Base-by-base conservation (phyloP, 352 stramenopile genomes). In the Phytophthora podocarpi region DNA sequence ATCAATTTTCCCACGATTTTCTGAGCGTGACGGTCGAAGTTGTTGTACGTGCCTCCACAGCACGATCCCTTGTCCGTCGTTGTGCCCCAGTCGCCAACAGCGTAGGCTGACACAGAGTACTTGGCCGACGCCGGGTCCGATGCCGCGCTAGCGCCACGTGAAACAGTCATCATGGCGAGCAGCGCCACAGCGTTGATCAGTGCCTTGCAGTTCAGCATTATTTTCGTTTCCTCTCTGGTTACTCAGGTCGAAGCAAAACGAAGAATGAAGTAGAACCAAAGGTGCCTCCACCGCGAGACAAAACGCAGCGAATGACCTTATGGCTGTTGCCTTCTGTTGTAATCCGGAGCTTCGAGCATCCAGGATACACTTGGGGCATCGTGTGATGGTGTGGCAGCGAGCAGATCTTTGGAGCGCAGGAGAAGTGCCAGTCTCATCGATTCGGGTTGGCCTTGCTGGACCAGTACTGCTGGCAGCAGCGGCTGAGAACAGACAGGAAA, bases 81-180 rank as follows among this genome's bases (percentile, higher is more conserved):
- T 35, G 59, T 54, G 1, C 73, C 76, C 73, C 68, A 83, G 42
- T 85, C 76, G 23, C 73, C 76, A 40, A 81, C 66, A 23, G 73
- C 73, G 15, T 31, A 67, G 2, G 35, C 21, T 1, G 49, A 50
- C 3, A 66, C 31, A 5, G 48, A 16, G 23, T 58, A 58, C 4
- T 42, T 45, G 16, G 36, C 28, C n/a, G 30, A 53, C 1, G 39
- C 10, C 4, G 52, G 52, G 30, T 60, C 30, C 16, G 36, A 24
- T 7, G 21, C 45, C 11, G 35, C 12, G 6, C 2, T 28, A 10
- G 12, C 23, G 26, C 18, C 31, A 27, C 20, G 41, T 2, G 50
- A 12, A 36, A 18, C 26, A 10, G 26, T 36, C 6, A 23, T 12
- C 35, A 41, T 37, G 18, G 20, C 26, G 5, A 57, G 24, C 12